A percentile compares a stretch with the other conserved stretches of the same genome.
phyloP scores from a whole-genome alignment of 2,329 filamentous ascomycete genomes.

The Colletotrichum magnum region DNA sequence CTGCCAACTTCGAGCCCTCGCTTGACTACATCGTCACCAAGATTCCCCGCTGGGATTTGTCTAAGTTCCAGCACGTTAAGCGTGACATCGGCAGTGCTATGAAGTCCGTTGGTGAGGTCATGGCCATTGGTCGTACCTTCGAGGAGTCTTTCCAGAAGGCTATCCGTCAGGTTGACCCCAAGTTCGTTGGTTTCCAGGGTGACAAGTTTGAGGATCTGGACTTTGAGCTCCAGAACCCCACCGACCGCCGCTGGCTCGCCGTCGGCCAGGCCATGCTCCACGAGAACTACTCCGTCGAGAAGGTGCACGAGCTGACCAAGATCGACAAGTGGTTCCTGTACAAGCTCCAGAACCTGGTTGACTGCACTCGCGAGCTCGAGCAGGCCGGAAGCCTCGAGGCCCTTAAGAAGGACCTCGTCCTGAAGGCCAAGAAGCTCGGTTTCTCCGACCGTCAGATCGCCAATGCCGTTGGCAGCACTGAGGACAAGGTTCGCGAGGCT shows the following conservation, averaged over 20 bases:
- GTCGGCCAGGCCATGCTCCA: constrained; percentile 98
- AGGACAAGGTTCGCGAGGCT: constrained; percentile 89
- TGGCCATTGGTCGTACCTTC: constrained; percentile 98
- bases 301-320: constrained; percentile 93
- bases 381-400: constrained; percentile 85
- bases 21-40: constrained; percentile 99
- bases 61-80: constrained; percentile 99
- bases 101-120: constrained; percentile 99
- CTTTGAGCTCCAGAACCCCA: constrained; percentile 90
- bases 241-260: constrained; percentile 96
- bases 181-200: constrained; percentile 93
- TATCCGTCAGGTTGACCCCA: constrained; percentile 95
- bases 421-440: constrained; percentile 96
- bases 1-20: constrained; percentile 98
- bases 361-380: constrained; percentile 89
- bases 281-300: constrained; percentile 94
- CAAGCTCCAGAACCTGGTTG: constrained; percentile 97
- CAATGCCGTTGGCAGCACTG: constrained; percentile 84
- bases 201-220: constrained; percentile 96
- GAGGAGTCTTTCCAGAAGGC: constrained; percentile 99
- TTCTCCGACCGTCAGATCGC: constrained; percentile 98
- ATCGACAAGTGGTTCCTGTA: constrained; percentile 99
- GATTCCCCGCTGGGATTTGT: constrained; percentile 97
- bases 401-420: constrained; percentile 88
- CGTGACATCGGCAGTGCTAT: constrained; percentile 97